Percentiles rank a stretch among this genome's conserved stretches.
Conservation (phyloP, 768 basidiomycete genomes). For the Coprinopsis sp. region DNA sequence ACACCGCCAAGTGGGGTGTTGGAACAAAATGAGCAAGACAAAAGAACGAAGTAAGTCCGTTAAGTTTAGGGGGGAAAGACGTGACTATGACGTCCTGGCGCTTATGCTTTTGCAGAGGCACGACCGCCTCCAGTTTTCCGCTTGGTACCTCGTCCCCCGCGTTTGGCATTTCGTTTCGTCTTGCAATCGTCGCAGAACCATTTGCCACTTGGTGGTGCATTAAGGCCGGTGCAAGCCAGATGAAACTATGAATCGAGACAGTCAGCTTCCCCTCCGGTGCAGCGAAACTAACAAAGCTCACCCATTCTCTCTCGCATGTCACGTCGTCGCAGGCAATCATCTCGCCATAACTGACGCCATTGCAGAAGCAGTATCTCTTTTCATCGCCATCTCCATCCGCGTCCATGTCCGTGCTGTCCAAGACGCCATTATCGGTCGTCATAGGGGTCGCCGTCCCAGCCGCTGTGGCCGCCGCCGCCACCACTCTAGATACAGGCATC, state of each 20-base stretch:
- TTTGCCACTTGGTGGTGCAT: constrained; percentile 58
- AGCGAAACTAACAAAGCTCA: constrained; percentile 33
- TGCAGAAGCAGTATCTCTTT: constrained; percentile 80
- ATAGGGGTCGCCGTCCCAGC: constrained; percentile 33
- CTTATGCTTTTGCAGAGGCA: constrained; percentile 21
- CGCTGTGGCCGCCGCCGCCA: constrained; percentile 29
- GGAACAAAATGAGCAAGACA: too few relatives aligned
- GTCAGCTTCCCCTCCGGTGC: constrained; percentile 1
- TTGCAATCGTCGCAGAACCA: constrained; percentile 77
- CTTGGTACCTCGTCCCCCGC: constrained; percentile 50
- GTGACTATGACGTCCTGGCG: not conserved
- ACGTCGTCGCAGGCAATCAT: constrained; percentile 93
- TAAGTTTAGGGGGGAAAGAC: constrained; percentile 1
- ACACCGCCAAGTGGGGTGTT: too few relatives aligned
- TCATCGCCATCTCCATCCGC: constrained; percentile 58
- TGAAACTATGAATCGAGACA: constrained; percentile 57
- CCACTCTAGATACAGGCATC: constrained; percentile 60
- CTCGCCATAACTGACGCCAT: constrained; percentile 81
- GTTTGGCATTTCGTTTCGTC: constrained; percentile 49
- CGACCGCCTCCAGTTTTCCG: constrained; percentile 33
- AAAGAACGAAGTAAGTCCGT: too few relatives aligned
- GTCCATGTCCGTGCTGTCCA: constrained; percentile 47
- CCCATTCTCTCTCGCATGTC: constrained; percentile 86
- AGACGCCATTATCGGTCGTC: constrained; percentile 22
- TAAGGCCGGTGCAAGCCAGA: constrained; percentile 66